Conservation (phyloP, 2,329 filamentous ascomycete species). For the Thermomyces lanuginosus region DNA sequence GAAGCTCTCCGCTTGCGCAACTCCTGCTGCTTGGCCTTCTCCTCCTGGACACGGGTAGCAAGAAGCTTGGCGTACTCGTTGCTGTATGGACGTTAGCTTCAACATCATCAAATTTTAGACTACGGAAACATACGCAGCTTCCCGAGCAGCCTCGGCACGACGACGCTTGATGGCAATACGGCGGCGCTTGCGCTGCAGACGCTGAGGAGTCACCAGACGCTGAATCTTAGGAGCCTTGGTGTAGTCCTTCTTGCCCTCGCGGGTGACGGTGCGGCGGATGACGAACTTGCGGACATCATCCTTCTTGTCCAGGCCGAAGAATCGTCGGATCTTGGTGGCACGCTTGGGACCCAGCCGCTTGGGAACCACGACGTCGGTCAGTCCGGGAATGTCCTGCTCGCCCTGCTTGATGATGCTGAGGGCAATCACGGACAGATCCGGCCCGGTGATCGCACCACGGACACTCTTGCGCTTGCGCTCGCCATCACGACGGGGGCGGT, state of each 20-base stretch:
- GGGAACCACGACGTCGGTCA: conserved; percentile 95
- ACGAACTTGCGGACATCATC: conserved; percentile 99
- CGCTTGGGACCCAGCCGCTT: conserved; percentile 99
- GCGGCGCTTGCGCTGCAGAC: conserved; percentile 99
- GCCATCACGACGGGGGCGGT: conserved; percentile 90
- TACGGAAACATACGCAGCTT: conserved; percentile 70
- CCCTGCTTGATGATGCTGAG: conserved; percentile 97
- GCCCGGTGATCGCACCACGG: conserved; percentile 94
- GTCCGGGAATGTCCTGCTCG: conserved; percentile 78
- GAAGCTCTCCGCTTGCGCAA: conserved; percentile 91
- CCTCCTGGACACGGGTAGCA: conserved; percentile 91
- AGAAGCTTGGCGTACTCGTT: conserved; percentile 94
- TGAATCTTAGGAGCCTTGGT: conserved; percentile 99
- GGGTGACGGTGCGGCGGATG: conserved; percentile 94
- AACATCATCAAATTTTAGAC: background rate
- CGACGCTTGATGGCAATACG: conserved; percentile 95
- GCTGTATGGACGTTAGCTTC: conserved; percentile 31
- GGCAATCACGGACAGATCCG: conserved; percentile 87
- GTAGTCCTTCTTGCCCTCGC: conserved; percentile 93
- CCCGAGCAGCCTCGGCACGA: conserved; percentile 91
- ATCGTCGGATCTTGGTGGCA: conserved; percentile 98
- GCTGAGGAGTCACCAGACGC: conserved; percentile 97
- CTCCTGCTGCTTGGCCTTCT: conserved; percentile 87
- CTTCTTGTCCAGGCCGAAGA: conserved; percentile 99
- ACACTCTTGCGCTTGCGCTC: conserved; percentile 99